Evolutionary conservation across 1,284 basidiomycete species (phyloP), one percentile per base, ranked within the genome.

Genomic region (Naganishia sp.): DNA sequence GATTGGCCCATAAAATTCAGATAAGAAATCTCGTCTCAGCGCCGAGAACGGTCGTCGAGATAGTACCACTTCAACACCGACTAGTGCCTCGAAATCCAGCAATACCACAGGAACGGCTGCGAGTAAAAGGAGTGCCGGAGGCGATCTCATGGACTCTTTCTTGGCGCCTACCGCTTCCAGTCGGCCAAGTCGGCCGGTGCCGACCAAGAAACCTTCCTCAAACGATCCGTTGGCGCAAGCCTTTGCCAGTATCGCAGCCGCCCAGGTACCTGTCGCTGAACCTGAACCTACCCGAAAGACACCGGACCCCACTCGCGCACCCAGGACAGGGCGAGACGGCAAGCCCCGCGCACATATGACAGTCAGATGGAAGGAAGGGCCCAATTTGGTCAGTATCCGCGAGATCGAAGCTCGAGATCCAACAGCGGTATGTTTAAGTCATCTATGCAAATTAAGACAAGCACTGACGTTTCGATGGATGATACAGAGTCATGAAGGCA

Each of bases 311-410:
- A 42, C 49, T 10, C 47, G 58, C 13, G 47, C 58, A 11, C 58
- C 58, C 21, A 43, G 58, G 6, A 51, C 50, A 18, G 58, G 58
- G 9, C 50, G 41, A 41, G 45, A 61, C 41, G 58, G 58, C 13
- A 23, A 51, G 49, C 58, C 58, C n/a, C 28, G 58, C 15, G 46
- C 58, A 3, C 49, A 51, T 21, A 61, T 61, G 58, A 51, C 47
- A 11, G 58, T 61, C 35, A 50, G 32, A n/a, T 61, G 58, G 58
- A 61, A 51, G n/a, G 46, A 49, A 3, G 58, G 35, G 9, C 41
- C 58, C n/a, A 28, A 13, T 7, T 41, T 61, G 21, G 23, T 28
- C 9, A 35, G 50, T 13, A 39, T 61, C 11, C 18, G 25, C 4
- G 9, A 51, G 21, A 61, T 61, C 17, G 58, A 61, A 31, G 35